Base-by-base conservation (phyloP, 495 filamentous ascomycete species). In the Trichocladium uniseriatum region DNA sequence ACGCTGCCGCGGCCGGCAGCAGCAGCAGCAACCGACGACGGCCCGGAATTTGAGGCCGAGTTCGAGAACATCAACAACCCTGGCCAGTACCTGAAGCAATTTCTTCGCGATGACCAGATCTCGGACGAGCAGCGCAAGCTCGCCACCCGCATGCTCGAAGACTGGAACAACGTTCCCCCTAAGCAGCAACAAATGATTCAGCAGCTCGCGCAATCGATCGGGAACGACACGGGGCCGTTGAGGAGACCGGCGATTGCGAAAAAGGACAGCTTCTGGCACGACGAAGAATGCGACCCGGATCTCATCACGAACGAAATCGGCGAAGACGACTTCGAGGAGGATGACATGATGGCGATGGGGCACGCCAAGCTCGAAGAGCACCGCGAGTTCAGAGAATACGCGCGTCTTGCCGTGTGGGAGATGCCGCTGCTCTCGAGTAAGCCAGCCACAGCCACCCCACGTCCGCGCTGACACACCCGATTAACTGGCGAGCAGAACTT, bases 311-410 rank as follows among this genome's bases (percentile, higher is more conserved):
- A 69, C 29, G 70, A 74, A 47, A 41, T 53, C 5, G 61, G 67
- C 27, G 66, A 67, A 40, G 67, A 72, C 34, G 57, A 62, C 38
- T 72, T 73, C 46, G 66, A 74, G 38, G 83, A 87, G 49, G 86
- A 94, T 55, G 89, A 95, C 64, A 86, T 99, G 34, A 82, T 84
- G 43, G 74, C 76, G 27, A 71, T 84, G 56, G 92, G 77, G 0
- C 90, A 97, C 65, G 82, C 76, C 45, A 86, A 97, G 67, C 68
- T 99, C 48, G 89, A 96, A 60, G 77, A 89, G 61, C 88, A 91
- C 58, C 78, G 92, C 29, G 92, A 99, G 64, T 74, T 87, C 54
- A 75, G 92, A 73, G 83, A 95, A 54, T 95, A 94, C 61, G 81
- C 86, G 20, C 77, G 92, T 42, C 76, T 95, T 54, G 77, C 83